Evolutionary conservation across 176 grass and related monocot species (phyloP), one percentile per base, ranked within the genome.

Genomic region (Aegilops longissima): DNA sequence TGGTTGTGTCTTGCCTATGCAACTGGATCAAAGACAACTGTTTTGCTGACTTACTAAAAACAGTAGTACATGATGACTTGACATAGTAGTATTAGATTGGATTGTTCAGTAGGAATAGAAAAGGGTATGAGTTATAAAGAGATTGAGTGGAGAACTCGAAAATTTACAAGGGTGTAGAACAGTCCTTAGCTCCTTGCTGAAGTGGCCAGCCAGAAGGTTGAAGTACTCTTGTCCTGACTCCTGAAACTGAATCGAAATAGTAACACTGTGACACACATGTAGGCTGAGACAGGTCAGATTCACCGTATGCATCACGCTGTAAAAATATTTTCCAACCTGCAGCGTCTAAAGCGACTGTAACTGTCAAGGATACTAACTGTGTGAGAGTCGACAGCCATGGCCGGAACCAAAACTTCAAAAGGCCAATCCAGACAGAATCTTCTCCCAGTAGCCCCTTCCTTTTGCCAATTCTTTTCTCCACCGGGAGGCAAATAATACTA

Each of bases 361-460:
- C 3, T 47, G 44, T 47, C 44, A 3, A 47, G 8, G 51, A 51
- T 61, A 61, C 34, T n/a, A n/a, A 30, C 61, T 23, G 71, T 44
- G 33, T 11, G 45, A 73, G 68, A 61, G 14, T 20, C 61, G 76
- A 62, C 74, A 80, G 59, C n/a, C 36, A 82, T 71, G 25, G 77
- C 51, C 42, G 68, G 59, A 80, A 21, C 65, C 65, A 73, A 73
- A 44, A 73, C 21, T 75, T 75, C 40, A 49, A 80, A 90, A 87
- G 76, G 80, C 47, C 35, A 21, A 76, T 27, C 77, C 6, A 81
- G 20, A 36, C 44, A 47, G 74, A 87, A 90, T 87, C 66, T 83
- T 2, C 33, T 31, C 5, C 10, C n/a, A 9, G 40, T 33, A 42
- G 21, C 18, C 39, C 52, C 65, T 61, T 3, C 12, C 16, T 67